Conservation (phyloP, 257 asterid species). For the Oldenlandia corymbosa region DNA sequence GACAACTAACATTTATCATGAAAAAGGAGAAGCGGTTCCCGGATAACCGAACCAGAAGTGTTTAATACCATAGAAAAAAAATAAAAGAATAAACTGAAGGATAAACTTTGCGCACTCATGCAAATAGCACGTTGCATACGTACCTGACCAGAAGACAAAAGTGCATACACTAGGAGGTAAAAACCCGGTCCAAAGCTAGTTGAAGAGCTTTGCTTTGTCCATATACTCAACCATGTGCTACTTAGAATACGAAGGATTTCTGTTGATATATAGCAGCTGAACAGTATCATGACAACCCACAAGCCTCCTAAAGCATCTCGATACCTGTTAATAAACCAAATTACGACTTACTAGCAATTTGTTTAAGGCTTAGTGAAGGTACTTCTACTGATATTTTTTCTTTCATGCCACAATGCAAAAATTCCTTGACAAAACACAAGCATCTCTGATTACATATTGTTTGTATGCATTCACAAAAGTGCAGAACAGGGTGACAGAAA, state of each 20-base stretch:
- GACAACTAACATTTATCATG: not conserved
- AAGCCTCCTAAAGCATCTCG: constrained; percentile 71
- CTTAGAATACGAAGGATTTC: constrained; percentile 76
- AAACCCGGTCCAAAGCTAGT: constrained; percentile 48
- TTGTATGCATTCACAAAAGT: no score
- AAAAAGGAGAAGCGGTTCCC: not conserved
- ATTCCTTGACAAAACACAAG: no score
- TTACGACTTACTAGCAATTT: not conserved
- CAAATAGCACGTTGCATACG: not conserved
- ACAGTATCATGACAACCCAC: constrained; percentile 67
- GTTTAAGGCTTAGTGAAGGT: no score
- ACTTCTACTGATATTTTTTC: no score
- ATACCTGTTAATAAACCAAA: constrained; percentile 30
- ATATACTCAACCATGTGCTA: constrained; percentile 86
- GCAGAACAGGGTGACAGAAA: no score
- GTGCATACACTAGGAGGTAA: constrained; percentile 70
- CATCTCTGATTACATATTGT: no score
- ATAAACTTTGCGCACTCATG: not conserved
- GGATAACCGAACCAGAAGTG: no score
- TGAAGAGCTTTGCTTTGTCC: constrained; percentile 73
- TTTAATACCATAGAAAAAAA: not conserved
- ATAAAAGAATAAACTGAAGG: not conserved
- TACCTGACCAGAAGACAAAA: constrained; percentile 59
- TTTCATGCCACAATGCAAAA: not conserved
- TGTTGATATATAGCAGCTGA: constrained; percentile 51